These are phyloP conservation scores for Pythium oligandrum DNA, from an alignment of 352 stramenopile species.

Conservation along the genomic window DNA sequence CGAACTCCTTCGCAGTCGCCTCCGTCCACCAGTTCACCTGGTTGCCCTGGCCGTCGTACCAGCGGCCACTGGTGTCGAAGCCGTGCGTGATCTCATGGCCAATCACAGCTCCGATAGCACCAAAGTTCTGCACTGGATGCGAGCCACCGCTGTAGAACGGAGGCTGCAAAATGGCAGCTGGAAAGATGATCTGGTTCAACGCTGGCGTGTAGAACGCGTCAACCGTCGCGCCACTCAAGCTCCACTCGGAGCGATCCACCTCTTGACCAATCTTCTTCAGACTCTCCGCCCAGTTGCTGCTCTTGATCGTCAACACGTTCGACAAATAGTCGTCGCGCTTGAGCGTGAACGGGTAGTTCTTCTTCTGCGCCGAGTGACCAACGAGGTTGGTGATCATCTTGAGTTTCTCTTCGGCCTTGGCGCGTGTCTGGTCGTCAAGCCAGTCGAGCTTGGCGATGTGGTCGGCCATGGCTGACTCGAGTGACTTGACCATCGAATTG, in stretches of 20 bases:
- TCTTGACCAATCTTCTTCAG: constrained; percentile 28
- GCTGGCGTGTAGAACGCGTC: constrained; percentile 82
- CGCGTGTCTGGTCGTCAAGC: constrained; percentile 81
- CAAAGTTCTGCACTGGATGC: constrained; percentile 87
- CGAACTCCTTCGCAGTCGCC: constrained; percentile 65
- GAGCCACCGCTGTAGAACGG: constrained; percentile 86
- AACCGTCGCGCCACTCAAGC: constrained; percentile 86
- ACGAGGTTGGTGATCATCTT: constrained; percentile 26
- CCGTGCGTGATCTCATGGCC: constrained; percentile 94
- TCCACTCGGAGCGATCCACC: constrained; percentile 66
- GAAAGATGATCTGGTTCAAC: constrained; percentile 91
- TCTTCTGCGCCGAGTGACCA: constrained; percentile 32
- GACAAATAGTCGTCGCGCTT: constrained; percentile 35
- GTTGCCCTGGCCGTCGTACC: constrained; percentile 85
- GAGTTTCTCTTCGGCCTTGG: constrained; percentile 82
- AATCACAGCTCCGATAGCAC: constrained; percentile 86
- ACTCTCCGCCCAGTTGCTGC: constrained; percentile 16
- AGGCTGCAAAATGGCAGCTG: constrained; percentile 89
- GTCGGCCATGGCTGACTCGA: constrained; percentile 72
- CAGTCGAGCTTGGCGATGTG: constrained; percentile 85
- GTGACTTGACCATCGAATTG: constrained; percentile 70
- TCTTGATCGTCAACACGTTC: constrained; percentile 40
- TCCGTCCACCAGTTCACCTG: constrained; percentile 90
- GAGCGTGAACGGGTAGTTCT: constrained; percentile 23
- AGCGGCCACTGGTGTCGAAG: constrained; percentile 88